These are phyloP conservation scores for Przewalskia tangutica DNA, from an alignment of 257 asterid species.

Conservation along the genomic window DNA sequence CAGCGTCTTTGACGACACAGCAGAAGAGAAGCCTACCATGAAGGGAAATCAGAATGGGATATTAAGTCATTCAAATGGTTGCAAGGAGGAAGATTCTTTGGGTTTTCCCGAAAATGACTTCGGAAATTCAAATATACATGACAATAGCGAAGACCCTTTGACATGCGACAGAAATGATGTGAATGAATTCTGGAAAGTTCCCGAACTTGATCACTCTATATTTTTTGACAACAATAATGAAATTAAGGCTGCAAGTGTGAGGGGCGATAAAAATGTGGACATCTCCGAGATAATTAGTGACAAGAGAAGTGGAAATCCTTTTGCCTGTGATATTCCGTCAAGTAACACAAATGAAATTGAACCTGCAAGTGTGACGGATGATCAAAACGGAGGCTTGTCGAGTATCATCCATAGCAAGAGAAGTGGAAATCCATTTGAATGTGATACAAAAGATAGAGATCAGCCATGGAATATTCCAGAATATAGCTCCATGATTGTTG, in stretches of 20 bases:
- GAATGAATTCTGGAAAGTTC: constrained; percentile 19
- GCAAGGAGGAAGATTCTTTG: constrained; percentile 22
- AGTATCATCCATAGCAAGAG: constrained; percentile 12
- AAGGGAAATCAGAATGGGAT: constrained; percentile 44
- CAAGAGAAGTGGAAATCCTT: constrained; percentile 25
- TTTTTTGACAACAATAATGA: constrained; percentile 20
- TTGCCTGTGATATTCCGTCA: constrained; percentile 17
- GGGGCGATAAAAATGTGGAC: constrained; percentile 7
- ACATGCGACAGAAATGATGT: constrained; percentile 18
- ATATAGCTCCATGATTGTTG: constrained; percentile 15
- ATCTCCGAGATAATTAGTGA: not conserved
- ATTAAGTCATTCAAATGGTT: constrained; percentile 27
- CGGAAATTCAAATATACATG: constrained; percentile 23
- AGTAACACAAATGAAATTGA: constrained; percentile 14
- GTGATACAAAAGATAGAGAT: constrained; percentile 21
- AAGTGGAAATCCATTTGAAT: constrained; percentile 27
- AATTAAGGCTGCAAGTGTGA: constrained; percentile 11
- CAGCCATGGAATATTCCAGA: constrained; percentile 19
- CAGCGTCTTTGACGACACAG: constrained; percentile 36
- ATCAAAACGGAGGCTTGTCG: constrained; percentile 15
- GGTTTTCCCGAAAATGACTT: constrained; percentile 24
- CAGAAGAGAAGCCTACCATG: constrained; percentile 41
- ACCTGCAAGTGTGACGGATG: constrained; percentile 18
- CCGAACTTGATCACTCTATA: constrained; percentile 12
- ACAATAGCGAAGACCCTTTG: constrained; percentile 10